Percentiles rank a stretch among this genome's conserved stretches.
Evolutionary conservation across 768 basidiomycete species (phyloP).

Genomic region (Termitomyces sp.): DNA sequence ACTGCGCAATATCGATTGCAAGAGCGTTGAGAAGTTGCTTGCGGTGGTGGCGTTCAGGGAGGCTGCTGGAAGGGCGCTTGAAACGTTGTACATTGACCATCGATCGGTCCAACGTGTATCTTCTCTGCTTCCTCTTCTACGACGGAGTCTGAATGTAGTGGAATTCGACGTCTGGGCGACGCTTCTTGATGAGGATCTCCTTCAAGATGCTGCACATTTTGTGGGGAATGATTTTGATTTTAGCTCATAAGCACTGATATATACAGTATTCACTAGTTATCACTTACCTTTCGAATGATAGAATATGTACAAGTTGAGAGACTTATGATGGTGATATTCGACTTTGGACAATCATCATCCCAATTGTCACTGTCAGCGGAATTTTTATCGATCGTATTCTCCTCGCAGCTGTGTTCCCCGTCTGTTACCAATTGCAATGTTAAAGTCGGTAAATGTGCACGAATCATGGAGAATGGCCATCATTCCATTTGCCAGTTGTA

Average conservation of each 20-base stretch:
- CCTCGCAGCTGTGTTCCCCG: too few relatives aligned
- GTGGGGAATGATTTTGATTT: conserved; percentile 15
- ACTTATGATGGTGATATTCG: too few relatives aligned
- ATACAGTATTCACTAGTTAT: neutral
- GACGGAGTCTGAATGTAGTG: conserved; percentile 2
- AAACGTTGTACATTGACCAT: conserved; percentile 11
- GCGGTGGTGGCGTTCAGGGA: conserved; percentile 3
- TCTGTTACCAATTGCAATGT: too few relatives aligned
- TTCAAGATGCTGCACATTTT: conserved; percentile 9
- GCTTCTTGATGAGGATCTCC: conserved; percentile 7
- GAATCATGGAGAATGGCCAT: too few relatives aligned
- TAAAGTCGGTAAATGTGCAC: too few relatives aligned
- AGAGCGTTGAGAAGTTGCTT: conserved; percentile 8
- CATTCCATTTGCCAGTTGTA: too few relatives aligned
- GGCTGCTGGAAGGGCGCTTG: conserved; percentile 5
- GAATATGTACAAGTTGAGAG: too few relatives aligned
- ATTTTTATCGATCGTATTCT: too few relatives aligned
- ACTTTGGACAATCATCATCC: too few relatives aligned
- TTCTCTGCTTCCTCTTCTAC: conserved; percentile 3
- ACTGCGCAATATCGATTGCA: conserved; percentile 10
- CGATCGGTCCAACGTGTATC: conserved; percentile 5
- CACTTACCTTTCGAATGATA: neutral
- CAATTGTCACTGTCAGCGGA: too few relatives aligned
- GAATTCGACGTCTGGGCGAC: conserved; percentile 13
- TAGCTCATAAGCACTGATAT: neutral